Base-by-base conservation (phyloP, 1,139 yeast genomes). In the Pichia sp. region DNA sequence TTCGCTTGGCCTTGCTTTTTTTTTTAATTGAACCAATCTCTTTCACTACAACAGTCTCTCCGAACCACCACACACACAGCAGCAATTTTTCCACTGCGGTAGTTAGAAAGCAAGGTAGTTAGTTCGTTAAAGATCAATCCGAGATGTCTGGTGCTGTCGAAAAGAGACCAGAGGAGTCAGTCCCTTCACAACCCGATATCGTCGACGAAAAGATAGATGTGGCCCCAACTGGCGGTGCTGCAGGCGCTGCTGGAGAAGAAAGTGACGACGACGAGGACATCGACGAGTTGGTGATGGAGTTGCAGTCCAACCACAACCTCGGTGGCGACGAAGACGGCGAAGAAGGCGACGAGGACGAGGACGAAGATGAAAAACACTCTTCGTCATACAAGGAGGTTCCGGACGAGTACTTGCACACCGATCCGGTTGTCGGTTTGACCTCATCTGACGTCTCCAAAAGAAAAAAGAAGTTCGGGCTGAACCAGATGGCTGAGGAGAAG, bases 401-500 rank as follows among this genome's bases (percentile, higher is more conserved):
- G 55, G 97, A 90, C 68, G 96, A 87, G 70, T 76, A 87, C 64
- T 80, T 90, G 68, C 88, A 89, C 73, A 92, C 98, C 59, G 93
- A 88, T 76, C 92, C 93, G 53, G 70, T 85, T 54, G 71, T 73
- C 66, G 97, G 98, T 81, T 81, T 92, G 68, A 74, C 87, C 59
- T 75, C 82, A 59, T 96, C 87, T 53, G 97, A 92, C 72, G 96
- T 89, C 60, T 61, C 74, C 68, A 85, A 80, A 74, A 86, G 97
- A 82, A 83, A 95, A 77, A 90, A 89, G 88, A 89, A 87, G 82
- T 92, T 77, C 71, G 98, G 97, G 79, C 75, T 84, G 67, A 92
- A 92, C 76, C 93, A 88, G 77, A 89, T 92, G 96, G 86, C 92
- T 64, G 97, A 92, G 76, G 97, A 90, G 73, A 77, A 82, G 69